Conservation (phyloP, 108 stramenopile species). For the Conticribra weissflogii region DNA sequence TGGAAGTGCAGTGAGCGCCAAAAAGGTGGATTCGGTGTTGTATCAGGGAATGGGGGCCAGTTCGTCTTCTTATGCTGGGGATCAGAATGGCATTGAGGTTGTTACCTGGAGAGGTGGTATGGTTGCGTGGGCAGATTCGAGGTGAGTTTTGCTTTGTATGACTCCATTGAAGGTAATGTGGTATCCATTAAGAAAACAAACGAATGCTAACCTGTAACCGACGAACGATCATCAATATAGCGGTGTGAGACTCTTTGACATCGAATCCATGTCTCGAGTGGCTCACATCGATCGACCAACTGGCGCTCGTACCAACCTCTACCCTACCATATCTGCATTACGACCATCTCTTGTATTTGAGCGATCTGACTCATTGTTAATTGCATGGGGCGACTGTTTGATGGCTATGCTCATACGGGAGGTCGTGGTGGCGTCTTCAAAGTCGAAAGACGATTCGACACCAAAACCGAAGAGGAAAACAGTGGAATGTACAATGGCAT, state of each 20-base stretch:
- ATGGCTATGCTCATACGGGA: slow-evolving; percentile 66
- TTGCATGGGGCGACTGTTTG: slow-evolving; percentile 89
- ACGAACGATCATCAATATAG: slow-evolving; percentile 3
- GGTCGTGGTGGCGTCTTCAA: background rate
- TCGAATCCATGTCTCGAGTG: slow-evolving; percentile 68
- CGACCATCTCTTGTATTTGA: slow-evolving; percentile 68
- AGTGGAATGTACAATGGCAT: slow-evolving; percentile 82
- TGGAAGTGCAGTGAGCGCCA: slow-evolving; percentile 24
- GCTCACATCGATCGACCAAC: slow-evolving; percentile 85
- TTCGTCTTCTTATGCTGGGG: slow-evolving; percentile 12
- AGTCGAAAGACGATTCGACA: slow-evolving; percentile 16
- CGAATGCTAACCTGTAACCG: too few relatives aligned
- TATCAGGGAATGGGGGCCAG: slow-evolving; percentile 40
- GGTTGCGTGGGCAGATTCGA: slow-evolving; percentile 82
- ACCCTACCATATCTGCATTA: slow-evolving; percentile 60
- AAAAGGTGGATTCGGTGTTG: slow-evolving; percentile 38
- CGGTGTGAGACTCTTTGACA: slow-evolving; percentile 77
- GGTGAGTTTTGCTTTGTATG: slow-evolving; percentile 20
- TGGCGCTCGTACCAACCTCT: slow-evolving; percentile 73
- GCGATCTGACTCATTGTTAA: slow-evolving; percentile 56
- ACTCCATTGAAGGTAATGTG: too few relatives aligned
- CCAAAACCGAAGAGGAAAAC: slow-evolving; percentile 34
- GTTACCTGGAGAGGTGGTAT: slow-evolving; percentile 77
- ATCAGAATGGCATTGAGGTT: slow-evolving; percentile 62
- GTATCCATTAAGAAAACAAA: too few relatives aligned